Base-by-base conservation (phyloP, 768 basidiomycete species). In the Pholiota microspora region DNA sequence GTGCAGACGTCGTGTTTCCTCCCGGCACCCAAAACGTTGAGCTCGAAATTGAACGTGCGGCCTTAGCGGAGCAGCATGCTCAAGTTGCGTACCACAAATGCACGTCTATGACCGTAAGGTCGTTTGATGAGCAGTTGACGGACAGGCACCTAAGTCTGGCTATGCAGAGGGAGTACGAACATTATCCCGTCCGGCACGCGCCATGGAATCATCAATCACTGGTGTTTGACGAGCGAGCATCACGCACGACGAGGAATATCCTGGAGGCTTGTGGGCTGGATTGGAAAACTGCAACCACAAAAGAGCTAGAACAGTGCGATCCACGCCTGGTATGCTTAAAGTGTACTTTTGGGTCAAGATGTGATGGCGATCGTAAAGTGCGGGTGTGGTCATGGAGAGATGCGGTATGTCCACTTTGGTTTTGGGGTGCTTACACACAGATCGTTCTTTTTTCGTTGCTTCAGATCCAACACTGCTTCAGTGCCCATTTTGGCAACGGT, bases 261-360 rank as follows among this genome's bases (percentile, higher is more conserved):
- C 40, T 74, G 31, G 57, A 63, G 49, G 67, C 66, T 3, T 71
- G 69, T 55, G 63, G 63, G 15, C 55, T 73, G 61, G 60, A 67
- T 44, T 50, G 49, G 49, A 40, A 55, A 13, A 44, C 16, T 10
- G 55, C 53, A 18, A 71, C 62, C 4, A 65, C 62, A 15, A 53
- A 52, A 38, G 46, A 62, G 40, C 57, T 74, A 62, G 73, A 75
- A 50, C 29, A 58, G 24, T 18, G 62, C 15, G 67, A 74, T 54
- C 60, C 65, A 2, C 59, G 70, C 27, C 52, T 75, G 23, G 67
- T 70, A 13, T 75, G 74, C 58, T 51, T 74, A 49, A 71, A 70
- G 42, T 75, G 73, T 53, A 64, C 63, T 2, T 69, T 62, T 56
- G 73, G 73, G 4, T 51, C 51, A 6, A 64, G 61, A 44, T 65